Evolutionary conservation across 768 basidiomycete genomes (phyloP), one percentile per base, ranked within the genome.

Genomic region (Leccinum barrowsii): DNA sequence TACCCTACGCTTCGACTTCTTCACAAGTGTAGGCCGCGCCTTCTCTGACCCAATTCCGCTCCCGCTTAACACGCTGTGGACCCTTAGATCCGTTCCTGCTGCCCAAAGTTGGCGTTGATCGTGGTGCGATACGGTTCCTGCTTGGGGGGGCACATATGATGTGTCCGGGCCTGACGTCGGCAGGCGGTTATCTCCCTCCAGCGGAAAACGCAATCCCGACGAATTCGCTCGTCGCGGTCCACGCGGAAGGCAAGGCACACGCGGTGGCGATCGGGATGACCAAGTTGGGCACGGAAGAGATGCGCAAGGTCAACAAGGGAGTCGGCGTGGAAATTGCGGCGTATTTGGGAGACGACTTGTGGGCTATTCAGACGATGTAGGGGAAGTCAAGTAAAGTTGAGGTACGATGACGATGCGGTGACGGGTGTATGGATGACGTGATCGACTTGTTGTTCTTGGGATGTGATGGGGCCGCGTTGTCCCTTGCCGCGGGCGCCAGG

Each of bases 91-190:
- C 97, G 7, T 89, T 83, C 66, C 79, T 98, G 63, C 82, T 98
- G 32, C 93, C 95, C 5, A 85, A 81, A 66, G 94, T 96, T 51
- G 85, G 87, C 63, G 82, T 98, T 50, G 97, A 99, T 78, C 88
- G 96, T 52, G 97, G 97, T 51, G 97, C 97, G 54, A 99, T 99
- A 76, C 91, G 95, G 34, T 99, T 98, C 75, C 82, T 99, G 40
- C 85, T 99, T 49, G 88, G 86, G 11, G 97, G 93, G 15, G 93
- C 93, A 24, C 87, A 89, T 75, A 94, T 96, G 90, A 96, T 96
- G 93, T 94, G 90, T 65, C 97, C 97, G 5, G 97, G 97, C 21
- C 77, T 99, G 55, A 96, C 97, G 26, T 98, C 96, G 35, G 80
- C 85, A 34, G 95, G 95, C 7, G 96, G 96, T 7, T 83, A 83